Evolutionary conservation across 176 grass and related monocot species (phyloP), one percentile per base, ranked within the genome.

Genomic region (Carex pumila): DNA sequence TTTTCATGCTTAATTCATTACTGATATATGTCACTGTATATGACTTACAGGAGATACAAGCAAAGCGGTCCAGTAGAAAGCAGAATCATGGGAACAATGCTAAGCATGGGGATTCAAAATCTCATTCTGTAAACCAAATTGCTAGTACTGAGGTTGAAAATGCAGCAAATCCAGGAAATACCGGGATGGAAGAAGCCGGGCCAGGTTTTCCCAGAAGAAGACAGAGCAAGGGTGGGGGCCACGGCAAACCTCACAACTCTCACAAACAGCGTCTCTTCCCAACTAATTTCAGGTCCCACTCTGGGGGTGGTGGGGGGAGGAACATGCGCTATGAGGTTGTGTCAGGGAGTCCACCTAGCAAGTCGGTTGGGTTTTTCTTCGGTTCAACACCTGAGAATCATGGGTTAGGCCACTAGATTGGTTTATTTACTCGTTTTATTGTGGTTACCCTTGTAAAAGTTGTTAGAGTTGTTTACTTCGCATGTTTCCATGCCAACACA

Each of bases 381-480:
- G 97, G 93, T 19, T 96, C 97, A 81, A 96, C 97, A n/a, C 97
- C 97, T 65, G 97, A 99, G 84, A 94, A 89, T 88, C 83, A 88
- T 79, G 88, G 97, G 97, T 96, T 86, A 29, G 87, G 22, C 49
- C 18, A 7, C 68, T 71, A 71, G 68, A 71, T 71, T 5, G 68
- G 68, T 71, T 71, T 21, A 45, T 45, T 45, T 71, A 71, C 68
- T 45, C 37, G 21, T 45, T n/a, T 41, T 71, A 19, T 12, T 9
- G 45, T 71, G 15, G 37, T 21, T 71, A 15, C 68, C 72, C 52
- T 78, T 78, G 73, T 77, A 78, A 56, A 78, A 57, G 52, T 34
- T 78, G 52, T 15, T 32, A 32, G 50, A 78, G 52, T 34, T 34
- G 12, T 78, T 78, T 78, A 57, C 25, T 34, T 57, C 0, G 53